Conservation (phyloP, 139 green algal genomes). For the Chlamydomonas incerta region DNA sequence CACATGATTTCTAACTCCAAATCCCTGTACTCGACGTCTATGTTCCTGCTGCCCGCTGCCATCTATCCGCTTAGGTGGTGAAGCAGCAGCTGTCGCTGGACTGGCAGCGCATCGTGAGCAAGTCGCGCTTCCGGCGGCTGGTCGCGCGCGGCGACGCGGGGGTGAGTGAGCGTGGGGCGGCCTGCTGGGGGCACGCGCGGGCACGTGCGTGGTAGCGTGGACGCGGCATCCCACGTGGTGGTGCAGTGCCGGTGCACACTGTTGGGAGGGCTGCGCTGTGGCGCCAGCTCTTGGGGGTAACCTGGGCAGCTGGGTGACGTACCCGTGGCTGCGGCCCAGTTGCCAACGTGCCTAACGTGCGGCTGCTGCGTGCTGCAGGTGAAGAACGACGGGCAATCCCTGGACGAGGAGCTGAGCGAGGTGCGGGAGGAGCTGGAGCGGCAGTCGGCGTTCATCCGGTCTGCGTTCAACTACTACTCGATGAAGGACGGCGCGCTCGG, state of each 20-base stretch:
- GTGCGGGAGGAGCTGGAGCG: conserved; percentile 49
- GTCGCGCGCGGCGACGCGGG: conserved; percentile 28
- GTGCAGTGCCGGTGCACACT: no score
- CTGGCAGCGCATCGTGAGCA: conserved; percentile 44
- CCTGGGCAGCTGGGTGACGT: background rate
- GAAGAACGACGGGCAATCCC: conserved; percentile 30
- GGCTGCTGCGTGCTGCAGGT: background rate
- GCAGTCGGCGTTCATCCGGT: conserved; percentile 45
- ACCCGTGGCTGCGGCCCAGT: background rate
- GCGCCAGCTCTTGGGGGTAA: no score
- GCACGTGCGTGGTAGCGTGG: no score
- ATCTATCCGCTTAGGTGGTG: background rate
- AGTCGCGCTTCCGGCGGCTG: conserved; percentile 39
- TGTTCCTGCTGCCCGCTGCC: no score
- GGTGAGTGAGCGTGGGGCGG: background rate
- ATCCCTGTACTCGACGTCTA: no score
- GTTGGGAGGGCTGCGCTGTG: no score
- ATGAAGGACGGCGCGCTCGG: conserved; percentile 1
- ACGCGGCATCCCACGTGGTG: no score
- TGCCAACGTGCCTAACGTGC: background rate
- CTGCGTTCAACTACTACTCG: conserved; percentile 59
- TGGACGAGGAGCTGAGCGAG: conserved; percentile 53
- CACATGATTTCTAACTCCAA: no score
- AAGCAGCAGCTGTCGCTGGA: conserved; percentile 37
- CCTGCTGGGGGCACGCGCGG: no score